Evolutionary conservation across 495 filamentous ascomycete species (phyloP), one percentile per base, ranked within the genome.

Genomic region (Beverwykella pulmonaria): DNA sequence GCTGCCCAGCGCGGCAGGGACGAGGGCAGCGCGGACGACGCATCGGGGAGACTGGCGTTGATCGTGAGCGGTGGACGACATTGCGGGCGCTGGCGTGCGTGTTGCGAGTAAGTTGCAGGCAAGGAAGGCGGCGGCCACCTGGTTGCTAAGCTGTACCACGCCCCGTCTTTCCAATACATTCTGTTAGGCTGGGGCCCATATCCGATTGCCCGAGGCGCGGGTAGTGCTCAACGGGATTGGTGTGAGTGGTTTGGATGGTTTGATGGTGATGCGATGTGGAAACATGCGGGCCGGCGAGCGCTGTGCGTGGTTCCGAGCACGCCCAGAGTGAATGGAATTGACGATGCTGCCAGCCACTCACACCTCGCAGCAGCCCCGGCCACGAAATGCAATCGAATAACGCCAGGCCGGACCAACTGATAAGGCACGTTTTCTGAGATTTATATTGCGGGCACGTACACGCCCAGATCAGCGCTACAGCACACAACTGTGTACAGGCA

Each of bases 321-420:
- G 30, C 26, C 15, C 14, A 44, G n/a, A 19, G 14, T 55, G 30
- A 34, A 34, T 34, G 4, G 30, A 34, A 34, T 12, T 12, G n/a
- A n/a, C n/a, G n/a, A n/a, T 12, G 5, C 30, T 12, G 4, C 30
- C 30, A 34, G 30, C 30, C 30, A 34, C 30, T 34, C 30, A 34
- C 5, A 12, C 30, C 5, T 49, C 6, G 20, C 27, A 47, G 55
- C 6, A 26, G 0, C 15, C 62, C 53, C 41, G 62, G 14, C 29
- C 60, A 63, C 44, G 20, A 67, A 65, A 71, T 71, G 69, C 60
- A 53, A 71, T 67, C 53, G 59, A 68, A 59, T 71, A 71, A 71
- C 46, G 17, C 60, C 25, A 19, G 54, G 41, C 41, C 59, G 53
- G 64, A 60, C 66, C 59, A 59, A 69, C 69, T 68, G 69, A 71